Conservation (phyloP, 139 green algal genomes). For the Gonium pectorale region DNA sequence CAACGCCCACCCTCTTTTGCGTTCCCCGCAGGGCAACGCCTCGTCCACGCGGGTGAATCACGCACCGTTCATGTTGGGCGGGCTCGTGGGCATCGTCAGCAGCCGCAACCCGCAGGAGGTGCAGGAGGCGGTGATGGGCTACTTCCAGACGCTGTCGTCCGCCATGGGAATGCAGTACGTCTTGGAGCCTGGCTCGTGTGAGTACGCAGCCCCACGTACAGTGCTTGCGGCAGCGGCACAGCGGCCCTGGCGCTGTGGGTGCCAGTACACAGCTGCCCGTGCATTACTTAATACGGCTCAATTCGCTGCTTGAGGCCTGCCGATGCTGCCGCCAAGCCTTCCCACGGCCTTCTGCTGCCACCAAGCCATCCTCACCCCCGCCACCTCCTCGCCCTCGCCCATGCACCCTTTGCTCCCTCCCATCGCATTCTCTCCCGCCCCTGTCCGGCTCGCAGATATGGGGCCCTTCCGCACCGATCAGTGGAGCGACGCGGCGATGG, state of each 20-base stretch:
- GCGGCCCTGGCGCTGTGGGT: too few species aligned
- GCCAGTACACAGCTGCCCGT: too few species aligned
- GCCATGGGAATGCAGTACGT: background rate
- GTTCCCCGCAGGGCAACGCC: too few species aligned
- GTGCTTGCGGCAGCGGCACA: too few species aligned
- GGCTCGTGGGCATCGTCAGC: conserved; percentile 11
- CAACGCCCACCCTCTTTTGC: too few species aligned
- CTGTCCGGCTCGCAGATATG: background rate
- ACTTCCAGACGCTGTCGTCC: background rate
- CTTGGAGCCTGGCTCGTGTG: background rate
- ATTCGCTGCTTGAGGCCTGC: too few species aligned
- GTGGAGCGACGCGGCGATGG: background rate
- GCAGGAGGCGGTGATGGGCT: background rate
- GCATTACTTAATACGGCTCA: too few species aligned
- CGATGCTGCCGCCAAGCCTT: too few species aligned
- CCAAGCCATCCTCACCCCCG: too few species aligned
- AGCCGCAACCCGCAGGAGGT: background rate
- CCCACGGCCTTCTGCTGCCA: too few species aligned
- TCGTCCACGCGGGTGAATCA: background rate
- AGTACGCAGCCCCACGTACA: too few species aligned
- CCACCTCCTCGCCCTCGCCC: background rate
- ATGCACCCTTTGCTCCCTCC: background rate
- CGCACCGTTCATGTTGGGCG: conserved; percentile 25
- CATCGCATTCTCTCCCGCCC: background rate
- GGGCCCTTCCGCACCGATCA: conserved; percentile 29